phyloP scores from a whole-genome alignment of 257 asterid genomes.

The Solanum lignicaule region DNA sequence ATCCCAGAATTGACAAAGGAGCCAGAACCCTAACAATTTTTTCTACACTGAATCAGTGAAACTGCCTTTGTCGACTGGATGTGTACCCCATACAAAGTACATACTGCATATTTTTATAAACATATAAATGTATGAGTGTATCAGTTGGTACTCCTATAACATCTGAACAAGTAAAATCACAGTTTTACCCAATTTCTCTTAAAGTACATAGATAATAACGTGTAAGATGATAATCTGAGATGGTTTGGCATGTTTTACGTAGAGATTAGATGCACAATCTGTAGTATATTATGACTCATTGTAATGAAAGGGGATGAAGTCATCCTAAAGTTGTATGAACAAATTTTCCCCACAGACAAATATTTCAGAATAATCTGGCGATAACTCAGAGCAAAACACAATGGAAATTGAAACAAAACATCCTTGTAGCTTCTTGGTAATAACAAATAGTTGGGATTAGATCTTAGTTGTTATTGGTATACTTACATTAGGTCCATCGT shows the following conservation, averaged over 20 bases:
- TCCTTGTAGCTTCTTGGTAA: background rate
- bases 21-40: background rate
- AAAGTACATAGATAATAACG: background rate
- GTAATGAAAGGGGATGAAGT: background rate
- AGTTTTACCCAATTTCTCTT: background rate
- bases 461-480: background rate
- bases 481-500: background rate
- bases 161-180: background rate
- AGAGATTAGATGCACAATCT: background rate
- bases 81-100: background rate
- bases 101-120: background rate
- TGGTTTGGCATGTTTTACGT: background rate
- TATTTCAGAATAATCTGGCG: background rate
- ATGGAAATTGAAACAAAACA: background rate
- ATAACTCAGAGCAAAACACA: background rate
- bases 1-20: background rate
- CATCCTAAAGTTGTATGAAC: background rate
- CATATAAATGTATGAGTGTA: background rate
- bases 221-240: background rate
- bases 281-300: background rate
- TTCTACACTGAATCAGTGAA: background rate
- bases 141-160: background rate
- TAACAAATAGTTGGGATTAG: background rate
- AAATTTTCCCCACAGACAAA: background rate
- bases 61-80: background rate